phyloP scores from a whole-genome alignment of 495 filamentous ascomycete species.

The Diplogelasinospora grovesii region DNA sequence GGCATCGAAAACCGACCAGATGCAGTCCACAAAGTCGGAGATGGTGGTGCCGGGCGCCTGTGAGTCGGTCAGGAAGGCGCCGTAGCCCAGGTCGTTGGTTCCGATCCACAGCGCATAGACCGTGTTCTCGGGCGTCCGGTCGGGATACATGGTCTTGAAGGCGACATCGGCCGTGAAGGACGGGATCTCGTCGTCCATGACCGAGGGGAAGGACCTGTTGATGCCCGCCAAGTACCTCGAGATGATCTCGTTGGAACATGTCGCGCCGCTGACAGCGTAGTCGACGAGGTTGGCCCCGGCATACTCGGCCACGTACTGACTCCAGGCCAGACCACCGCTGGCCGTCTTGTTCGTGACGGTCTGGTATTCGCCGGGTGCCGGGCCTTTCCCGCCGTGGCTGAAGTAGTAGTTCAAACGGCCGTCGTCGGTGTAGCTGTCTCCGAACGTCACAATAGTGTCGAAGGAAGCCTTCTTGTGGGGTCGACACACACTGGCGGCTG shows the following conservation, averaged over 20 bases:
- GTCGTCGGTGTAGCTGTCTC: constrained; percentile 73
- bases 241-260: constrained; percentile 61
- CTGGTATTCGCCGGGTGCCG: constrained; percentile 51
- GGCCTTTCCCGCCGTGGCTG: constrained; percentile 48
- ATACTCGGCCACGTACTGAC: constrained; percentile 51
- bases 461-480: constrained; percentile 14
- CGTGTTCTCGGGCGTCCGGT: constrained; percentile 47
- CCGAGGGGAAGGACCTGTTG: constrained; percentile 50
- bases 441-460: constrained; percentile 44
- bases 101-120: constrained; percentile 74
- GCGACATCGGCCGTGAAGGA: constrained; percentile 58
- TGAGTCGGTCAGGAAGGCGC: constrained; percentile 56
- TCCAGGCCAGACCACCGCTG: constrained; percentile 62
- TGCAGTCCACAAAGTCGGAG: constrained; percentile 56
- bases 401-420: constrained; percentile 55
- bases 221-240: constrained; percentile 43
- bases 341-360: constrained; percentile 41
- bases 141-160: constrained; percentile 44
- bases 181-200: constrained; percentile 61
- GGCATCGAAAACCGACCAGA: constrained; percentile 50
- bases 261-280: constrained; percentile 65
- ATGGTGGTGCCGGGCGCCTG: constrained; percentile 53
- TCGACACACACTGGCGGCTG: constrained; percentile 8
- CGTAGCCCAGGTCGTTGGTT: constrained; percentile 64
- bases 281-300: constrained; percentile 58